A percentile compares a stretch with the other conserved stretches of the same genome.
These are phyloP conservation scores for Chlamydomonas sphaeroides DNA, from an alignment of 139 green algal species.

Conservation along the genomic window DNA sequence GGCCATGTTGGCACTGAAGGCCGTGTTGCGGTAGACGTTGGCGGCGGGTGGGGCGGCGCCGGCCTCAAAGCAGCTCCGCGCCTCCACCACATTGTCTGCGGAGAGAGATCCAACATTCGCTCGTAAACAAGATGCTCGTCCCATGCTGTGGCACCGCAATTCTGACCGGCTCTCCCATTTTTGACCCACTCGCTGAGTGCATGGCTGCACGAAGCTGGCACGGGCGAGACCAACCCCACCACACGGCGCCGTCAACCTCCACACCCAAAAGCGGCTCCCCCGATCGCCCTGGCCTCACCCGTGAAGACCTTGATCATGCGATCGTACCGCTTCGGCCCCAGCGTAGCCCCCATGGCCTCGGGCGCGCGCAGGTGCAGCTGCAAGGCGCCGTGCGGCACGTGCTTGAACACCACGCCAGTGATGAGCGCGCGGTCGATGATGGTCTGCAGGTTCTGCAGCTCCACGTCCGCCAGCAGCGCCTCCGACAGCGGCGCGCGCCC, in stretches of 20 bases:
- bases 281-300: constrained; percentile 29
- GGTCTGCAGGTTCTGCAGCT: background rate
- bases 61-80: constrained; percentile 14
- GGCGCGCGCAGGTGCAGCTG: constrained; percentile 19
- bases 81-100: constrained; percentile 33
- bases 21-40: background rate
- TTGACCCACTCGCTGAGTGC: no score
- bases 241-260: no score
- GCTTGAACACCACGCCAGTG: constrained; percentile 17
- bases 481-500: no score
- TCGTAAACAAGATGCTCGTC: no score
- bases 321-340: constrained; percentile 41
- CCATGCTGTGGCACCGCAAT: no score
- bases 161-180: no score
- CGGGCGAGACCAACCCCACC: no score
- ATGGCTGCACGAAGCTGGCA: no score
- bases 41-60: background rate
- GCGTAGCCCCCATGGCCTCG: constrained; percentile 12
- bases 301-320: constrained; percentile 38
- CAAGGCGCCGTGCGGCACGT: background rate
- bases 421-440: constrained; percentile 28
- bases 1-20: background rate
- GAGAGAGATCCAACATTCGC: no score
- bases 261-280: no score
- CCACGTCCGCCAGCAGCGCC: constrained; percentile 13